Conservation (phyloP, 495 filamentous ascomycete genomes). For the Aspergillus sclerotioniger region DNA sequence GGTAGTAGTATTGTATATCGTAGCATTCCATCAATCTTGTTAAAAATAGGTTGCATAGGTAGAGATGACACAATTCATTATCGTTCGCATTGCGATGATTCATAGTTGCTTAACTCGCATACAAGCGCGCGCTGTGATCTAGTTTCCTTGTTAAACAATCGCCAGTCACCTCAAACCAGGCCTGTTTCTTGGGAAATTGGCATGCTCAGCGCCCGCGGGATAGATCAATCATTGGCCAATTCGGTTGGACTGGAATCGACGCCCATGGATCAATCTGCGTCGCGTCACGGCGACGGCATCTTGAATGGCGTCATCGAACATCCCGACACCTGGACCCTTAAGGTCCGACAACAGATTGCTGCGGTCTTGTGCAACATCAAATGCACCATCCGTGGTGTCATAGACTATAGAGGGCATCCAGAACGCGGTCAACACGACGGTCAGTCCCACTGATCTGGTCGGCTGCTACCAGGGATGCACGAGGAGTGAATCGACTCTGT, state of each 20-base stretch:
- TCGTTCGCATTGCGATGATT: no score
- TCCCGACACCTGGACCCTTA: constrained; percentile 24
- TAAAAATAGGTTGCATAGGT: no score
- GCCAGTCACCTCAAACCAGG: no score
- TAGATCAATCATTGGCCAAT: no score
- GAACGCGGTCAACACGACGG: constrained; percentile 33
- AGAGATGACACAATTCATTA: no score
- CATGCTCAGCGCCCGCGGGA: no score
- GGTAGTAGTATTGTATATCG: no score
- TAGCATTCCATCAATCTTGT: no score
- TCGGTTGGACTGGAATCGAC: constrained; percentile 9
- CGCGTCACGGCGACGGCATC: constrained; percentile 22
- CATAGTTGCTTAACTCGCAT: no score
- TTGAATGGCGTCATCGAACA: constrained; percentile 27
- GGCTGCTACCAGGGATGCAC: constrained; percentile 35
- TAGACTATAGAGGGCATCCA: constrained; percentile 26
- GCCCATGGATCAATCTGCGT: constrained; percentile 36
- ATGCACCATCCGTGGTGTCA: constrained; percentile 30
- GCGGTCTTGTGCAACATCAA: constrained; percentile 33
- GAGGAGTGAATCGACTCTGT: constrained; percentile 35
- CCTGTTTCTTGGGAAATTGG: no score
- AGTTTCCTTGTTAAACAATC: no score
- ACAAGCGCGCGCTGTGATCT: no score
- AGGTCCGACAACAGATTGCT: constrained; percentile 34
- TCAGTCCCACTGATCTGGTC: constrained; percentile 32